Conservation (phyloP, 768 basidiomycete genomes). For the Sistotremastrum niveocremeum region DNA sequence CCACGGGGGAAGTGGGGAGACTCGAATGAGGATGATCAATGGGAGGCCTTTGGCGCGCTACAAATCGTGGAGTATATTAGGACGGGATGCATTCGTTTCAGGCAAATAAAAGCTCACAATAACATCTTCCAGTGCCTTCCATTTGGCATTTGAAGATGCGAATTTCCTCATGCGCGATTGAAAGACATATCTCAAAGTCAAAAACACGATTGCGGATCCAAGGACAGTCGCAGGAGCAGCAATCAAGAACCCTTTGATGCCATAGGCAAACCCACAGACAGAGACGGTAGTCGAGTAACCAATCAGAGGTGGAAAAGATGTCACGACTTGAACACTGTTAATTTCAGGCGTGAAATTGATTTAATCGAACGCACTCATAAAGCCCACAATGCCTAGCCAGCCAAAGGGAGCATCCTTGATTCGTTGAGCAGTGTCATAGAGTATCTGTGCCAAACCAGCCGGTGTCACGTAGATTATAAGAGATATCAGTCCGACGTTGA, state of each 20-base stretch:
- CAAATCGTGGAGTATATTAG: neutral
- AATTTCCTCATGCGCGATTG: slow-evolving; percentile 39
- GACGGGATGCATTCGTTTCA: neutral
- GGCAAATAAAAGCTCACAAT: slow-evolving; percentile 33
- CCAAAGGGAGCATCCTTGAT: slow-evolving; percentile 49
- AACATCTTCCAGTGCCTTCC: slow-evolving; percentile 66
- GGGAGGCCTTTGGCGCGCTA: slow-evolving; percentile 65
- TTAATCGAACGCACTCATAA: slow-evolving; percentile 42
- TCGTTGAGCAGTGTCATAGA: slow-evolving; percentile 54
- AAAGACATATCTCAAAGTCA: slow-evolving; percentile 46
- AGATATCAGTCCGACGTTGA: slow-evolving; percentile 31
- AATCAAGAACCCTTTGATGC: slow-evolving; percentile 61
- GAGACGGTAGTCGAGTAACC: slow-evolving; percentile 57
- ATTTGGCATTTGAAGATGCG: slow-evolving; percentile 51
- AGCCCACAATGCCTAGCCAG: slow-evolving; percentile 38
- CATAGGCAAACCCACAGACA: slow-evolving; percentile 74
- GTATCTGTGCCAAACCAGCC: slow-evolving; percentile 48
- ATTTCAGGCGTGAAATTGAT: too few relatives aligned
- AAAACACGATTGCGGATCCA: slow-evolving; percentile 52
- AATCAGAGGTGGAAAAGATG: slow-evolving; percentile 42
- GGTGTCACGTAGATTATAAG: slow-evolving; percentile 45
- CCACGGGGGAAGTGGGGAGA: slow-evolving; percentile 80
- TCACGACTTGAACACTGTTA: slow-evolving; percentile 6
- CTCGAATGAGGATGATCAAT: slow-evolving; percentile 68
- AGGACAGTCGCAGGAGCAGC: slow-evolving; percentile 44